phyloP scores from a whole-genome alignment of 2,329 filamentous ascomycete species.

The Aureobasidium vineae region DNA sequence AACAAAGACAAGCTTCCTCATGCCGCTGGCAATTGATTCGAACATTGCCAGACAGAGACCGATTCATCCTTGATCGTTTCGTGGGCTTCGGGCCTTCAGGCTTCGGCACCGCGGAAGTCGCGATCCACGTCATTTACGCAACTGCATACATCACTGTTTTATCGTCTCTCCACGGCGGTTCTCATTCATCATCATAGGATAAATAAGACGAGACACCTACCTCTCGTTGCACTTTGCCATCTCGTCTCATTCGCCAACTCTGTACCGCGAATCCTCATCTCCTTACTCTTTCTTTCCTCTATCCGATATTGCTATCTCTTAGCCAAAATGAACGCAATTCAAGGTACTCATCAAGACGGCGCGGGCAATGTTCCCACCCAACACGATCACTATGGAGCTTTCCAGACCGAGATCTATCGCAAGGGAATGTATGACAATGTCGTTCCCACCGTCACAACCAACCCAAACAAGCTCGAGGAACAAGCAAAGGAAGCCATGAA shows the following conservation, averaged over 20 bases:
- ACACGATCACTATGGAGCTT: conserved; percentile 42
- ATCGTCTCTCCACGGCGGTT: neutral
- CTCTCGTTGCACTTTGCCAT: neutral
- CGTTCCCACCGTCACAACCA: conserved; percentile 56
- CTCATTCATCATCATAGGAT: neutral
- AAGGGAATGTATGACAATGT: conserved; percentile 52
- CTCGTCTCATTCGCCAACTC: neutral
- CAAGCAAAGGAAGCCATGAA: conserved; percentile 54
- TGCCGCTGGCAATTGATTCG: neutral
- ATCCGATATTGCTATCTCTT: neutral
- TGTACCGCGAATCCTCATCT: neutral
- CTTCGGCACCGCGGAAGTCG: neutral
- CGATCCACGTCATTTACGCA: neutral
- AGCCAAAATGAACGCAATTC: conserved; percentile 23
- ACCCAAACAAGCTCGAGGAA: conserved; percentile 57
- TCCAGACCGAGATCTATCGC: conserved; percentile 52
- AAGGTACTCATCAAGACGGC: conserved; percentile 16
- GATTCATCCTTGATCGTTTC: neutral
- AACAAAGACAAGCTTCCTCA: neutral
- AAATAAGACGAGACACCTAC: neutral
- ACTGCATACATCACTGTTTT: conserved; percentile 6
- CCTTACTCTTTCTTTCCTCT: neutral
- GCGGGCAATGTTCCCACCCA: neutral
- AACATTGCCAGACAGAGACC: neutral
- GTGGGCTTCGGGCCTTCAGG: neutral